Evolutionary conservation across 495 filamentous ascomycete genomes (phyloP), one percentile per base, ranked within the genome.

Genomic region (Talaromyces liani): DNA sequence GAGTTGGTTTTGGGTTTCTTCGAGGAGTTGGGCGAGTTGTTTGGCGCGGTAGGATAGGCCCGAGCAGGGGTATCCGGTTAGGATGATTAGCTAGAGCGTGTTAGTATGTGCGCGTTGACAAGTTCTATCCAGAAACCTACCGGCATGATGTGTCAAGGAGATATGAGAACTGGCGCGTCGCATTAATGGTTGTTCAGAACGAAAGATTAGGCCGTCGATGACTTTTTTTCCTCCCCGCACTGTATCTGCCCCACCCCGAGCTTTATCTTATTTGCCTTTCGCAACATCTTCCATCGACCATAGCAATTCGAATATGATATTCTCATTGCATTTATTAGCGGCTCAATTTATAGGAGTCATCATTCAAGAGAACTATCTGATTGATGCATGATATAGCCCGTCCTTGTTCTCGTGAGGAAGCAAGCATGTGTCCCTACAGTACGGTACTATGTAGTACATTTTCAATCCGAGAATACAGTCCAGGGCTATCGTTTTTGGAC

Each of bases 31-130:
- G 60, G 87, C 77, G 20, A 98, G 86, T 75, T 97, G 93, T 58
- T 77, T 73, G 20, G 92, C 90, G 72, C 94, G 91, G 62, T 91
- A 84, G 58, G 90, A 94, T 72, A 98, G 96, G 69, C 94, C 94
- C 33, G 94, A 95, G 71, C 88, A 90, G 36, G 94, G 94, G 72
- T 91, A 92, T 69, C 94, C 94, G 65, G 93, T 93, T 69, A 98
- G 77, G 62, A 97, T 87, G 66, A 98, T 91, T 72, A 98, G 87
- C 94, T 98, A 68, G 14, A 33, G 8, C 1, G 16, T 27, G 45
- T 53, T 20, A 54, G 25, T 54, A 47, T n/a, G 10, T 10, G 41
- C 6, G 34, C 12, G 36, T 22, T 0, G 8, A 47, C 20, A 27
- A 60, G 14, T 45, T 14, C 1, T 60, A 4, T 29, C 2, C n/a